Evolutionary conservation across 768 basidiomycete genomes (phyloP).

Genomic region (Gelatoporia subvermispora): DNA sequence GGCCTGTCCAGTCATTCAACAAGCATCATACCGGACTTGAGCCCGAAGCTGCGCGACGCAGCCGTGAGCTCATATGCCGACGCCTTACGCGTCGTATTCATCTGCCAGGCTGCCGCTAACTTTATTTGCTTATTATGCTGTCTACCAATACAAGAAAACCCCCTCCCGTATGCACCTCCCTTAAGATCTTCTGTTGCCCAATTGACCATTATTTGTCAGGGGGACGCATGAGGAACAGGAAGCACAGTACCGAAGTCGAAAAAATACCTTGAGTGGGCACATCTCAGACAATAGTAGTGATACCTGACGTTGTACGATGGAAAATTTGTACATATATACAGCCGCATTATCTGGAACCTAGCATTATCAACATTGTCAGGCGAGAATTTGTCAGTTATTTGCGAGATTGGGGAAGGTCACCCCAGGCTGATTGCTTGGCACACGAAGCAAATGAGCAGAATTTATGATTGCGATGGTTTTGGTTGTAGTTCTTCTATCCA

Average conservation of each 20-base stretch:
- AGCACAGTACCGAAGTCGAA: conserved; percentile 44
- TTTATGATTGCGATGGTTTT: conserved; percentile 7
- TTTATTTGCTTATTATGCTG: conserved; percentile 63
- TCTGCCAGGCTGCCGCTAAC: conserved; percentile 68
- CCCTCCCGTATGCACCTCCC: conserved; percentile 40
- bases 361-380: neutral
- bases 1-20: conserved; percentile 54
- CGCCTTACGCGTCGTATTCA: conserved; percentile 78
- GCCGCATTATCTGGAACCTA: neutral
- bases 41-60: conserved; percentile 47
- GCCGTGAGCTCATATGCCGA: conserved; percentile 76
- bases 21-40: conserved; percentile 62
- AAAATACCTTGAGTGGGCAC: conserved; percentile 15
- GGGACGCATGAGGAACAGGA: conserved; percentile 62
- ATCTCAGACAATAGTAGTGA: neutral
- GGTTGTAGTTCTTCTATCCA: conserved; percentile 73
- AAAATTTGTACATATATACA: conserved; percentile 4
- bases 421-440: too few relatives aligned
- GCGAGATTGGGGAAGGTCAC: neutral
- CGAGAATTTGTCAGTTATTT: neutral
- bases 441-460: neutral
- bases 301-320: conserved; percentile 3
- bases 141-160: conserved; percentile 73
- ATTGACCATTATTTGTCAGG: conserved; percentile 26
- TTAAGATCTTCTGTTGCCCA: neutral